Percentiles rank a stretch among this genome's conserved stretches.
These are phyloP conservation scores for Xylaria curta DNA, from an alignment of 495 filamentous ascomycete genomes.

Conservation along the genomic window DNA sequence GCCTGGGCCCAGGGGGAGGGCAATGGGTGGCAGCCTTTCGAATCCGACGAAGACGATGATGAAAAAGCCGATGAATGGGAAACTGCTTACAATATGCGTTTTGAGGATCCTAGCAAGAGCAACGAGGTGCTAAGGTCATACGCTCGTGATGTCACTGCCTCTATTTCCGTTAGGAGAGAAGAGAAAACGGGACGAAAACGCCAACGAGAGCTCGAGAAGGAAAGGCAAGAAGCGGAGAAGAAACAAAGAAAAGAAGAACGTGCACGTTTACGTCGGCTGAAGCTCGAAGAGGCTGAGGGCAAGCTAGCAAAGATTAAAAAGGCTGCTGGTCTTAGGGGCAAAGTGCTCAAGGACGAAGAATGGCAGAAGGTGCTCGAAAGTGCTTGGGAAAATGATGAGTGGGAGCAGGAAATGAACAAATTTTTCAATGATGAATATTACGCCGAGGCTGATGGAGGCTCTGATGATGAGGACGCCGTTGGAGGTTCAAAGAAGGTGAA, in stretches of 20 bases:
- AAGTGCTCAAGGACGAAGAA: constrained; percentile 73
- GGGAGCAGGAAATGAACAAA: constrained; percentile 87
- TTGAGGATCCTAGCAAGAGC: constrained; percentile 84
- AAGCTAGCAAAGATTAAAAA: constrained; percentile 84
- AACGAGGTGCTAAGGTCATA: constrained; percentile 87
- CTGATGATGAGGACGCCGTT: constrained; percentile 48
- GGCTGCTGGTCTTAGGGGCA: constrained; percentile 77
- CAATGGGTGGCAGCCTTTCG: constrained; percentile 73
- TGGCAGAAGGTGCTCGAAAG: constrained; percentile 84
- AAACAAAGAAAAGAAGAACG: constrained; percentile 78
- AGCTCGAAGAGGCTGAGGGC: constrained; percentile 84
- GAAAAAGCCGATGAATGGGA: constrained; percentile 84
- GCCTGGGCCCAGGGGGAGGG: constrained; percentile 78
- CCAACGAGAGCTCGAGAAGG: constrained; percentile 74
- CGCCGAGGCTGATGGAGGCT: constrained; percentile 63
- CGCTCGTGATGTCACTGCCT: constrained; percentile 80
- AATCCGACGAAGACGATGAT: constrained; percentile 90
- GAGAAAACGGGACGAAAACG: constrained; percentile 77
- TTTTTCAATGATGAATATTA: constrained; percentile 92
- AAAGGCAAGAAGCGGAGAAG: constrained; percentile 79
- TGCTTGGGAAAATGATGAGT: constrained; percentile 82
- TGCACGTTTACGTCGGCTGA: constrained; percentile 81
- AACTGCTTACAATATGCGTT: constrained; percentile 94
- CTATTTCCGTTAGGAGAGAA: constrained; percentile 82
- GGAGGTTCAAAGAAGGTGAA: constrained; percentile 58